These are phyloP conservation scores for Torrubiellomyces zombiae DNA, from an alignment of 2,329 filamentous ascomycete genomes.

Conservation along the genomic window DNA sequence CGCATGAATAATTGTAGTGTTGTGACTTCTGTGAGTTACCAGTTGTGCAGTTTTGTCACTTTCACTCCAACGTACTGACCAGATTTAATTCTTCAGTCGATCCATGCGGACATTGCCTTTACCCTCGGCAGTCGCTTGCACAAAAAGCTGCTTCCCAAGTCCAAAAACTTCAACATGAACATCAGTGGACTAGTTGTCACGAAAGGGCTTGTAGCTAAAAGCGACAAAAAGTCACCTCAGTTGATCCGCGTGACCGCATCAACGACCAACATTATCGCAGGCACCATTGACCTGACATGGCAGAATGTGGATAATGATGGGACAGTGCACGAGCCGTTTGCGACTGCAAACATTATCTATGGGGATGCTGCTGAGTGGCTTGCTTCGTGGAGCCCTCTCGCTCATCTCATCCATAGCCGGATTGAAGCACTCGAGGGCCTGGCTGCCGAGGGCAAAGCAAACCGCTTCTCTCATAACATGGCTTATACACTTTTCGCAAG, in stretches of 20 bases:
- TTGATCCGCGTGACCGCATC: conserved; percentile 13
- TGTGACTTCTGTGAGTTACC: conserved; percentile 24
- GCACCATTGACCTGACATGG: conserved; percentile 23
- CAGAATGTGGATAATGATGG: conserved; percentile 5
- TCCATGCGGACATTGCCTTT: conserved; percentile 44
- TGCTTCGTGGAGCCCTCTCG: conserved; percentile 35
- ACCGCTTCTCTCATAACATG: conserved; percentile 4
- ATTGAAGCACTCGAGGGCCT: conserved; percentile 32
- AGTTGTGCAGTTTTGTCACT: no score
- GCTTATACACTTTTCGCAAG: conserved; percentile 44
- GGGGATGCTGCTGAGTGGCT: conserved; percentile 35
- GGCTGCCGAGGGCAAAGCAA: conserved; percentile 3
- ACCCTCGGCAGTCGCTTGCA: conserved; percentile 47
- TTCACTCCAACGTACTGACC: no score
- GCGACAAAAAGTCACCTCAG: conserved; percentile 12
- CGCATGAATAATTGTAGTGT: conserved; percentile 24
- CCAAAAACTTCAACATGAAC: conserved; percentile 41
- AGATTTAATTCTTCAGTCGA: conserved; percentile 5
- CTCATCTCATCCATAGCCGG: conserved; percentile 49
- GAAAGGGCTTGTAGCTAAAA: conserved; percentile 24
- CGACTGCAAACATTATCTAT: conserved; percentile 18
- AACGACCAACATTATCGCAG: conserved; percentile 25
- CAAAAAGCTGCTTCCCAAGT: conserved; percentile 41
- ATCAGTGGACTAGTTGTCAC: conserved; percentile 50
- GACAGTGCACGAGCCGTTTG: conserved; percentile 4